Percentiles rank a stretch among this genome's conserved stretches.
Conservation (phyloP, 306 rosid genomes). For the apple (Malus domestica) region ASM211411v1 NC_041801.1:19570001-19570500, state of each 20-base stretch:
- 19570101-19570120: constrained; percentile 86
- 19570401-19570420: constrained; percentile 86
- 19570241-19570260: constrained; percentile 83
- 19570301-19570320: constrained; percentile 84
- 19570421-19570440: constrained; percentile 82
- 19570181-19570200: constrained; percentile 76
- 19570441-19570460: constrained; percentile 90
- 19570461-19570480: constrained; percentile 94
- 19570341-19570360: constrained; percentile 81
- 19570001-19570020: constrained; percentile 19
- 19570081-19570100: constrained; percentile 85
- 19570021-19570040: constrained; percentile 51
- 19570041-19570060: constrained; percentile 91
- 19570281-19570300: constrained; percentile 84
- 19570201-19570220: constrained; percentile 84
- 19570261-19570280: constrained; percentile 74
- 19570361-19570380: constrained; percentile 78
- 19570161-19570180: constrained; percentile 82
- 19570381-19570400: constrained; percentile 80
- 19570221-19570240: constrained; percentile 80
- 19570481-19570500: constrained; percentile 75
- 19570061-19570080: constrained; percentile 88
- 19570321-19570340: constrained; percentile 89
- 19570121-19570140: constrained; percentile 91
- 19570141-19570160: constrained; percentile 84